Evolutionary conservation across 169 alveolate genomes (phyloP).

Genomic region (Neospora caninum): DNA sequence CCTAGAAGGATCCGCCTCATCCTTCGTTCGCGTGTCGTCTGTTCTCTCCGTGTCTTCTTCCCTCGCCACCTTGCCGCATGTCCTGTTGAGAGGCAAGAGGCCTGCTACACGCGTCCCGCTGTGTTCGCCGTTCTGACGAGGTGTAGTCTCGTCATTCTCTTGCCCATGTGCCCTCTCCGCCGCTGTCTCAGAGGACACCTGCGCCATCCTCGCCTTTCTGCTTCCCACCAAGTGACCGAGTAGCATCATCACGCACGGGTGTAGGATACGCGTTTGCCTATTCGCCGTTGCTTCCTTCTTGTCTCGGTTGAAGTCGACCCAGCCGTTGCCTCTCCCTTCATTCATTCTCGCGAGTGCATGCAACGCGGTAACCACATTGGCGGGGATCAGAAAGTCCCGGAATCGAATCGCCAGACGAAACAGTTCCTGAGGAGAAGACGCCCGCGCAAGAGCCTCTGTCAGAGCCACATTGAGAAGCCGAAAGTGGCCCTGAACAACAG

Average conservation of each 20-base stretch:
- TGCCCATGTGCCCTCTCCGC: too few relatives aligned
- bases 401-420: not conserved
- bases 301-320: not conserved
- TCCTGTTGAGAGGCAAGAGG: too few relatives aligned
- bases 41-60: not conserved
- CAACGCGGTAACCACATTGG: conserved; percentile 20
- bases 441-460: conserved; percentile 42
- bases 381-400: conserved; percentile 4
- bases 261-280: not conserved
- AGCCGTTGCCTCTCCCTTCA: not conserved
- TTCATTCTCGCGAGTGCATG: conserved; percentile 12
- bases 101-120: too few relatives aligned
- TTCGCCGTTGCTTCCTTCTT: not conserved
- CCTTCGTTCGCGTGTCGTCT: not conserved
- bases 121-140: too few relatives aligned
- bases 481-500: not conserved
- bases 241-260: not conserved
- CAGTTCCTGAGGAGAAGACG: not conserved
- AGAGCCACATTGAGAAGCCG: conserved; percentile 29
- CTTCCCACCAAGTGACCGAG: not conserved
- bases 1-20: not conserved
- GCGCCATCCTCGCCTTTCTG: not conserved
- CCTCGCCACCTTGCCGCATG: not conserved
- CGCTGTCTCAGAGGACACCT: not conserved
- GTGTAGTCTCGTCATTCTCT: too few relatives aligned